phyloP scores from a whole-genome alignment of 257 asterid species.

The Orobanche coerulescens region DNA sequence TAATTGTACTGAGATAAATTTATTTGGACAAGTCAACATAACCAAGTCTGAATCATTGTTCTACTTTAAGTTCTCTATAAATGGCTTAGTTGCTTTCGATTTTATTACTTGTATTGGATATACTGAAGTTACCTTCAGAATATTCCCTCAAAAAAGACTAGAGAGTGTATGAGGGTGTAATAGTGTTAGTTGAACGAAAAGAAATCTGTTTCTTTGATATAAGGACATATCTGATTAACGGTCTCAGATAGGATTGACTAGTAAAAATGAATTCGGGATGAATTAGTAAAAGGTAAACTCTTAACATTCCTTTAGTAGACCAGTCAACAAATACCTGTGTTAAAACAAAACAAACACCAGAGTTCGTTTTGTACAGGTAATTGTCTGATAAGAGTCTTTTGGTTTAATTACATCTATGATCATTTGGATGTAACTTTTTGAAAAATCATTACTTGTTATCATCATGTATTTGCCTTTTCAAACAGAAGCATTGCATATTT shows the following conservation, averaged over 20 bases:
- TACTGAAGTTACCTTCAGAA: too few relatives aligned
- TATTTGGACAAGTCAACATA: neutral
- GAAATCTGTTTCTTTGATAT: neutral
- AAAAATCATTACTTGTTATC: neutral
- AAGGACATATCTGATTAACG: neutral
- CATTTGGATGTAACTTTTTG: too few relatives aligned
- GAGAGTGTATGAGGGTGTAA: neutral
- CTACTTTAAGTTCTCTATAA: neutral
- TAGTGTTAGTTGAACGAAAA: neutral
- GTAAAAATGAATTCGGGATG: neutral
- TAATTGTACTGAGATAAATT: neutral
- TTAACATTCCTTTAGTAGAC: too few relatives aligned
- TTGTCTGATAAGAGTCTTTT: too few relatives aligned
- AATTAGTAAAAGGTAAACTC: neutral
- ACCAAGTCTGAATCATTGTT: neutral
- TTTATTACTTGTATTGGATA: too few relatives aligned
- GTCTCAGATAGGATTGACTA: neutral
- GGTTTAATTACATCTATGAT: too few relatives aligned
- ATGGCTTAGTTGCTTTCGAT: neutral
- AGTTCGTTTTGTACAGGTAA: neutral
- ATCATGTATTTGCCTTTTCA: neutral
- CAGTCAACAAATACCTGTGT: neutral
- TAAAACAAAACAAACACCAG: neutral
- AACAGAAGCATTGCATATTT: conserved; percentile 6
- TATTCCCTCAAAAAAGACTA: neutral